phyloP scores from a whole-genome alignment of 2,329 filamentous ascomycete species.

The Aspergillus aculeatus region DNA sequence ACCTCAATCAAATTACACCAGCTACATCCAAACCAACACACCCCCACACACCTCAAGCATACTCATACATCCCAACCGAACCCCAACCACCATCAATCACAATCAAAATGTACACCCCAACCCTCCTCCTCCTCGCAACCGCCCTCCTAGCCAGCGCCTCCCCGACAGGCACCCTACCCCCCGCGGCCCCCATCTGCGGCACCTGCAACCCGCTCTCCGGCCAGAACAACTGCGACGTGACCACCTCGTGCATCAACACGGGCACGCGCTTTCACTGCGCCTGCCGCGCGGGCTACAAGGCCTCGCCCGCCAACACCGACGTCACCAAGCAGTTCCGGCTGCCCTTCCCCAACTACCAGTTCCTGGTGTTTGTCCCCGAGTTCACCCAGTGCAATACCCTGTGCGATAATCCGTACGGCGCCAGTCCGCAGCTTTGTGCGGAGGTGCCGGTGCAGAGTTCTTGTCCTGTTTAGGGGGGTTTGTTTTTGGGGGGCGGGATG shows the following conservation, averaged over 20 bases:
- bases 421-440: constrained; percentile 32
- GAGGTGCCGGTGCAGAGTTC: constrained; percentile 34
- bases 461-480: constrained; percentile 27
- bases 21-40: no score
- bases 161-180: constrained; percentile 9
- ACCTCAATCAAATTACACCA: no score
- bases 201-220: constrained; percentile 43
- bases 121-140: constrained; percentile 16
- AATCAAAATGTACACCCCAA: constrained; percentile 8
- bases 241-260: constrained; percentile 47
- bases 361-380: constrained; percentile 40
- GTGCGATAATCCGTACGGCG: constrained; percentile 34
- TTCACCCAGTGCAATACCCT: constrained; percentile 37
- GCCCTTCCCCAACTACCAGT: constrained; percentile 39
- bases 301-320: constrained; percentile 30
- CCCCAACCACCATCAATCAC: neutral
- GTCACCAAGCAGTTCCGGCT: constrained; percentile 39
- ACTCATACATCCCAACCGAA: no score
- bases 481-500: neutral
- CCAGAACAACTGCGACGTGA: constrained; percentile 42
- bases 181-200: constrained; percentile 28
- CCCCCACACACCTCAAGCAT: no score
- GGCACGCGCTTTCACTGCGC: constrained; percentile 42
- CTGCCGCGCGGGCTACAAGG: constrained; percentile 44
- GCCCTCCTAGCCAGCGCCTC: constrained; percentile 22